Base-by-base conservation (phyloP, 2,329 filamentous ascomycete species). In the Knoxdaviesia capensis region DNA sequence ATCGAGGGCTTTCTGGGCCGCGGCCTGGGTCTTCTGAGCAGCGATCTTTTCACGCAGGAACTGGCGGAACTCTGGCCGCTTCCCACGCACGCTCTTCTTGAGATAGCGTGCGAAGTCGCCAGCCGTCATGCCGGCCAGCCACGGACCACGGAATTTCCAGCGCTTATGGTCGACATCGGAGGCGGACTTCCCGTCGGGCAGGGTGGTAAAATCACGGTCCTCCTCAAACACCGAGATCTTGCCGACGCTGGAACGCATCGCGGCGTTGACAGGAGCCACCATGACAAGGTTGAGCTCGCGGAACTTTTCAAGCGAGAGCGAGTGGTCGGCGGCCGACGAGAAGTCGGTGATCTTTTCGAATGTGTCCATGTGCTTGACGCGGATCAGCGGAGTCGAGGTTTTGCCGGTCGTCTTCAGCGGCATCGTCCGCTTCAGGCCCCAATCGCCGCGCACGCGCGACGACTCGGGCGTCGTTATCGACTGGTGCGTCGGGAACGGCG, bases 311-410 rank as follows among this genome's bases (percentile, higher is more conserved):
- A 92, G 64, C 6, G 84, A 86, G 50, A 85, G 63, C 41, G 77
- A 72, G 59, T 93, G 84, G 57, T 94, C 84, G 44, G 78, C 72
- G 0, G 86, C 81, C 34, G 82, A 86, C 48, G 75, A 69, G 59
- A 86, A 96, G 54, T 94, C 86, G 54, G 87, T 94, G 50, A 94
- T 70, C 56, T 86, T 80, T 59, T 94, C 86, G 50, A 77, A 71
- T 2, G 84, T 82, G 63, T 96, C 88, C 48, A 93, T 69, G 46
- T 80, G 71, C 52, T 75, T 77, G 50, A 96, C 62, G 48, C 83
- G 74, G 42, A 94, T 71, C 40, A 82, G 66, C 7, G 86, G 82
- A n/a, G 76, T 77, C 6, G 77, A 74, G 6, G 75, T 76, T 42
- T 74, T 73, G 20, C 75, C 72, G 5, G 84, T 87, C 3, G 80